Evolutionary conservation across 2,329 filamentous ascomycete species (phyloP).

Genomic region (Trichophyton benhamiae): DNA sequence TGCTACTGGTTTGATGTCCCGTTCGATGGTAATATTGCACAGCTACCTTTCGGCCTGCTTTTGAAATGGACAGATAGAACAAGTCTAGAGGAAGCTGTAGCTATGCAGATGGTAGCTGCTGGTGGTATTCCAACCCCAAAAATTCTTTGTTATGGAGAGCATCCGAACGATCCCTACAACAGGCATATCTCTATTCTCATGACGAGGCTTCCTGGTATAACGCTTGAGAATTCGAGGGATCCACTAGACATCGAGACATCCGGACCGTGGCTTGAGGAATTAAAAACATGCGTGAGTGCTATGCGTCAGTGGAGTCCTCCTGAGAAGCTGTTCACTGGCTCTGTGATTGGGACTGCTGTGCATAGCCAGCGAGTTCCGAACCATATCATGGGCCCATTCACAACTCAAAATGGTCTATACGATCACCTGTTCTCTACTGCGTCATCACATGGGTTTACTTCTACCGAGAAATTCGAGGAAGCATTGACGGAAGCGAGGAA

Average conservation of each 20-base stretch:
- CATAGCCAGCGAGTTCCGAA: not conserved
- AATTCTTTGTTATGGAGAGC: conserved; percentile 19
- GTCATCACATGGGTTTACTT: conserved; percentile 21
- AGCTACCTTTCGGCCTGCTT: conserved; percentile 28
- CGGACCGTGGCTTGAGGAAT: conserved; percentile 22
- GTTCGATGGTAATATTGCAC: conserved; percentile 24
- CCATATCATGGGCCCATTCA: not conserved
- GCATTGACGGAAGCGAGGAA: conserved; percentile 17
- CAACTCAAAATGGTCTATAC: conserved; percentile 16
- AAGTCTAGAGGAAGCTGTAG: conserved; percentile 22
- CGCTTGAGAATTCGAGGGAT: conserved; percentile 21
- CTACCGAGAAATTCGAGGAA: conserved; percentile 18
- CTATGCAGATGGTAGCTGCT: conserved; percentile 22
- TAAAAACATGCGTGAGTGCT: conserved; percentile 23
- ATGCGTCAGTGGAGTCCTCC: conserved; percentile 28
- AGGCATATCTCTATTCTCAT: conserved; percentile 28
- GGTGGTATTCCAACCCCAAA: conserved; percentile 23
- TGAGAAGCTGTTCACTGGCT: conserved; percentile 21
- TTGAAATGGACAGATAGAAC: conserved; percentile 30
- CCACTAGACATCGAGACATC: conserved; percentile 10
- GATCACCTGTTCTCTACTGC: conserved; percentile 20
- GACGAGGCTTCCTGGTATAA: not conserved
- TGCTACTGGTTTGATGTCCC: conserved; percentile 20
- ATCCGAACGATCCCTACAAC: conserved; percentile 20
- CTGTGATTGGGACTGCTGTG: conserved; percentile 2